A percentile compares a stretch with the other conserved stretches of the same genome.
These are phyloP conservation scores for Sarocladiaceae sp. DNA, from an alignment of 2,329 filamentous ascomycete species.

Conservation along the genomic window DNA sequence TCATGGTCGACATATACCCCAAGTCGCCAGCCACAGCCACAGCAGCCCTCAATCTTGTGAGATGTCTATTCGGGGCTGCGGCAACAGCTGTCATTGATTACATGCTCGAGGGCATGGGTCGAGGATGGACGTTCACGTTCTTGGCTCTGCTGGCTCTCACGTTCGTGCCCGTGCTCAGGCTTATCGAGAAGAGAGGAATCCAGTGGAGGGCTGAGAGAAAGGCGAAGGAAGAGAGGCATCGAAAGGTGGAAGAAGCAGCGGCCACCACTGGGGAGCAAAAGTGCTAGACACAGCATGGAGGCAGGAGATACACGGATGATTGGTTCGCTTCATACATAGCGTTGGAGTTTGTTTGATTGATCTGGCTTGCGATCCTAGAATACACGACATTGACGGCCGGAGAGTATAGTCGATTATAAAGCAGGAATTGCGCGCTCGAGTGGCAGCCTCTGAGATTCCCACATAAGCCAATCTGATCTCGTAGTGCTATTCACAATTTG, in stretches of 20 bases:
- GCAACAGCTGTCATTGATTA: constrained; percentile 53
- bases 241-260: neutral
- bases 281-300: no score
- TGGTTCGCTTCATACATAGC: constrained; percentile 6
- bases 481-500: constrained; percentile 60
- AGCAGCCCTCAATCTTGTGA: constrained; percentile 56
- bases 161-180: constrained; percentile 41
- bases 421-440: constrained; percentile 61
- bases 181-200: constrained; percentile 43
- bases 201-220: constrained; percentile 45
- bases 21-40: constrained; percentile 55
- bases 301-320: no score
- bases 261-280: neutral
- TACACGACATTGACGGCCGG: neutral
- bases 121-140: constrained; percentile 58
- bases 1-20: constrained; percentile 59
- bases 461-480: constrained; percentile 93
- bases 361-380: neutral
- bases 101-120: constrained; percentile 50
- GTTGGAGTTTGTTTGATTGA: neutral
- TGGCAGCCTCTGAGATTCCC: constrained; percentile 72
- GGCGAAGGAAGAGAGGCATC: constrained; percentile 23
- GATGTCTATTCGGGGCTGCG: constrained; percentile 55
- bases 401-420: constrained; percentile 31
- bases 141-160: constrained; percentile 44